phyloP scores from a whole-genome alignment of 768 basidiomycete species.

The Amanita muscaria region DNA sequence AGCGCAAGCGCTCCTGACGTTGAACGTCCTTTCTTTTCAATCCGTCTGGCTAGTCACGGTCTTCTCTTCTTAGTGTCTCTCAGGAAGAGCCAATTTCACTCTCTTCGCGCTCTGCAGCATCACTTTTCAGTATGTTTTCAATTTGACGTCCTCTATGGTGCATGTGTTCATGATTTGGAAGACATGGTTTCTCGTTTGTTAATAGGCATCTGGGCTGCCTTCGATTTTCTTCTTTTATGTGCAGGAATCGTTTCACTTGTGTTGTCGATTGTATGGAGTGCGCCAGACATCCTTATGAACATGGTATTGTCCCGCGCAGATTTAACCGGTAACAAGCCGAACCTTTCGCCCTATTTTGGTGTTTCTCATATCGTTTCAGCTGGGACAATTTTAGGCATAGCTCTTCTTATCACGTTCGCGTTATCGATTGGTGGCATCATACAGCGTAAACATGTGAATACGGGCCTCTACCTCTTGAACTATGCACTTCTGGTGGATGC shows the following conservation, averaged over 20 bases:
- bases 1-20: constrained; percentile 51
- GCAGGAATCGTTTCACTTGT: constrained; percentile 58
- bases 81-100: constrained; percentile 36
- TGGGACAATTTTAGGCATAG: constrained; percentile 60
- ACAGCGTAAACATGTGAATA: constrained; percentile 59
- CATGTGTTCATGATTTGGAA: neutral
- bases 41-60: constrained; percentile 33
- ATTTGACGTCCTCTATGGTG: neutral
- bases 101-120: neutral
- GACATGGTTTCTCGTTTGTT: constrained; percentile 68
- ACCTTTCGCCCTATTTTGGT: no score
- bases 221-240: constrained; percentile 63
- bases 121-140: neutral
- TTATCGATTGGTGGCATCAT: constrained; percentile 66
- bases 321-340: constrained; percentile 52
- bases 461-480: constrained; percentile 69
- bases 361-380: constrained; percentile 34
- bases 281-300: constrained; percentile 62
- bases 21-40: constrained; percentile 50
- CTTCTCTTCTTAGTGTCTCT: constrained; percentile 36
- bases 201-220: constrained; percentile 62
- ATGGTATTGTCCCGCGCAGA: constrained; percentile 53
- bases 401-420: constrained; percentile 56
- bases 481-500: constrained; percentile 62
- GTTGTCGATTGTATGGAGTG: constrained; percentile 65